A percentile compares a stretch with the other conserved stretches of the same genome.
phyloP scores from a whole-genome alignment of 352 stramenopile genomes.

The Pythium guiyangense region DNA sequence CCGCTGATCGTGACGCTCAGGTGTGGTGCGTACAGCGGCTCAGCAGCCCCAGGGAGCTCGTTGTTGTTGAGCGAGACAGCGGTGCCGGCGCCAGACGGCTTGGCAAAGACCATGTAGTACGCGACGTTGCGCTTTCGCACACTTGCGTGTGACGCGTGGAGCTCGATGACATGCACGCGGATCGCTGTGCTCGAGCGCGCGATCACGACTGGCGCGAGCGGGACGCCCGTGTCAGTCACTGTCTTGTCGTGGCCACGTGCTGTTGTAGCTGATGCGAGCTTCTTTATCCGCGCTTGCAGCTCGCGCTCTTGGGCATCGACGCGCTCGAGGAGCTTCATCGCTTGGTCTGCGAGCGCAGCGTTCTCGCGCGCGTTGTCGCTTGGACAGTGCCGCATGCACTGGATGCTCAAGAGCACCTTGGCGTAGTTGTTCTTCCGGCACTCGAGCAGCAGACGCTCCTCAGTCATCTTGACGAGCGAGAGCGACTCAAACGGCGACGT shows the following conservation, averaged over 20 bases:
- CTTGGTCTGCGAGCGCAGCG: conserved; percentile 23
- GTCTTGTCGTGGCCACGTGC: not conserved
- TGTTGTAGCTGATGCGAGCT: not conserved
- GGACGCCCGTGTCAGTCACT: conserved; percentile 8
- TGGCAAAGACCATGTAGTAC: conserved; percentile 82
- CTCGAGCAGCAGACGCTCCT: conserved; percentile 34
- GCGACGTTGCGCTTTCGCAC: conserved; percentile 27
- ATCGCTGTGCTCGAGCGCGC: conserved; percentile 49
- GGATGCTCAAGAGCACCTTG: conserved; percentile 37
- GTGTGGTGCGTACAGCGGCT: conserved; percentile 28
- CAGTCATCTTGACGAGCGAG: conserved; percentile 12
- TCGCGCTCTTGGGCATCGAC: conserved; percentile 39
- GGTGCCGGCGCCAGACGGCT: conserved; percentile 60
- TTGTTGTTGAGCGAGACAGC: conserved; percentile 76
- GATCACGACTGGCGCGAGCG: conserved; percentile 43
- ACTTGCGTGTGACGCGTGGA: conserved; percentile 19
- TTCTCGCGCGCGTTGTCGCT: conserved; percentile 14
- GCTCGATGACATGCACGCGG: conserved; percentile 39
- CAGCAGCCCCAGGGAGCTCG: conserved; percentile 51
- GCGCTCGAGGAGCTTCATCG: conserved; percentile 35
- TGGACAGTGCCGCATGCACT: conserved; percentile 24
- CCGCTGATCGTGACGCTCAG: conserved; percentile 38
- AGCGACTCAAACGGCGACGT: not conserved
- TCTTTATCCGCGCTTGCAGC: conserved; percentile 16
- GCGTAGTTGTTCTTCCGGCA: conserved; percentile 53